Evolutionary conservation across 2,329 filamentous ascomycete genomes (phyloP).

Genomic region (Neocatenulostroma microsporum): DNA sequence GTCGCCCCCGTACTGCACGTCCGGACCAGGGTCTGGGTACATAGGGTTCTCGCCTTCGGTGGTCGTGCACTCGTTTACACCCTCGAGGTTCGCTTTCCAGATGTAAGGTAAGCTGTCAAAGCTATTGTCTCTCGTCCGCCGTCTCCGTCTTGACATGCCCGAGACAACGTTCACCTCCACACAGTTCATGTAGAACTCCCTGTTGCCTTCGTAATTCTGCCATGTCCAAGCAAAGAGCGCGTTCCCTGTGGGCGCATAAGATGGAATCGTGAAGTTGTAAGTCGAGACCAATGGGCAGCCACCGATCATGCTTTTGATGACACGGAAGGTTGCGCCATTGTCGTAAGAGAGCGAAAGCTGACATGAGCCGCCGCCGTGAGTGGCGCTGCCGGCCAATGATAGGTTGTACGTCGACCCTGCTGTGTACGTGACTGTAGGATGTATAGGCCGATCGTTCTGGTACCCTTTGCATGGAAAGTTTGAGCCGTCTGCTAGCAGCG

Average conservation of each 20-base stretch:
- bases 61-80: conserved; percentile 35
- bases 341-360: conserved; percentile 70
- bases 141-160: conserved; percentile 14
- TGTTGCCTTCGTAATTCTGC: conserved; percentile 51
- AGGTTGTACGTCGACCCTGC: conserved; percentile 58
- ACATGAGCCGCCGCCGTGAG: conserved; percentile 60
- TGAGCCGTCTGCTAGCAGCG: conserved; percentile 51
- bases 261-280: conserved; percentile 61
- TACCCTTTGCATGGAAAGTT: conserved; percentile 74
- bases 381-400: conserved; percentile 52
- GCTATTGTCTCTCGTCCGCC: conserved; percentile 14
- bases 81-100: conserved; percentile 37
- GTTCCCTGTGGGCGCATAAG: conserved; percentile 51
- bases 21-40: conserved; percentile 35
- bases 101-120: conserved; percentile 34
- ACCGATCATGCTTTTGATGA: conserved; percentile 57
- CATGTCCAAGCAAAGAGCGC: conserved; percentile 65
- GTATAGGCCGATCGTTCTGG: conserved; percentile 43
- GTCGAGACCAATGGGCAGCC: conserved; percentile 45
- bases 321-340: conserved; percentile 60
- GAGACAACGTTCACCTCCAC: conserved; percentile 37
- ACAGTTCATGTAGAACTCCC: conserved; percentile 85
- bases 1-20: conserved; percentile 33
- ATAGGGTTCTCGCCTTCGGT: conserved; percentile 32
- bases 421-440: conserved; percentile 52